phyloP scores from a whole-genome alignment of 179 eudicot species.

The Beta lomatogona region DNA sequence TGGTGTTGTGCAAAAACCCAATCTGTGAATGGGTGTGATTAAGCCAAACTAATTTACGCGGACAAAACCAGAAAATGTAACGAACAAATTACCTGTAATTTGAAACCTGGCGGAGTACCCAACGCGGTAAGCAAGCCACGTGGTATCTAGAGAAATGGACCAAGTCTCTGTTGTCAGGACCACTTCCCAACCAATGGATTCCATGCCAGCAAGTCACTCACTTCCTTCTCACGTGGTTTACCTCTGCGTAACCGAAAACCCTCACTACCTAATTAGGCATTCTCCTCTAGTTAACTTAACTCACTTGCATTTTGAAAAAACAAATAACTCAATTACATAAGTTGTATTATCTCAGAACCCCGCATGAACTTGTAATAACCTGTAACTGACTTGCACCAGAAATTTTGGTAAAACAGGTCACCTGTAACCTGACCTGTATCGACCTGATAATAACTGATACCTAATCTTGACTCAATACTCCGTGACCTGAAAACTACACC shows the following conservation, averaged over 20 bases:
- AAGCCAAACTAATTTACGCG: constrained; percentile 1
- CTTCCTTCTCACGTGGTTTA: not conserved
- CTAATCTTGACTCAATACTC: no score
- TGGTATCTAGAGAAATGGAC: not conserved
- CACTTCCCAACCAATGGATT: constrained; percentile 22
- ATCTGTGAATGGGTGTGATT: not conserved
- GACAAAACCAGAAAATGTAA: not conserved
- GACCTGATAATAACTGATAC: no score
- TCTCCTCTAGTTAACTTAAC: not conserved
- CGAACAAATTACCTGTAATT: constrained; percentile 16
- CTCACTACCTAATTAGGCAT: not conserved
- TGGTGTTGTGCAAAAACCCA: no score
- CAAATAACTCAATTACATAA: no score
- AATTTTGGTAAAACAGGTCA: no score
- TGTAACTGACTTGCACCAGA: no score
- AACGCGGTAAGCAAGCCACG: constrained; percentile 13
- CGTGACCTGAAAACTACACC: no score
- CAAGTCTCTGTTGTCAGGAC: constrained; percentile 15
- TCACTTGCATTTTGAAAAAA: no score
- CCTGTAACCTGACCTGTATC: no score
- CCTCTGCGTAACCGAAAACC: not conserved
- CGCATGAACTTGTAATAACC: no score
- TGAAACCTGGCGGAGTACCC: constrained; percentile 15
- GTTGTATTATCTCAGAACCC: no score
- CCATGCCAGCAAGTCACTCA: constrained; percentile 18